phyloP scores from a whole-genome alignment of 129 eudicot species.

The Pseudognaphalium luteoalbum region DNA sequence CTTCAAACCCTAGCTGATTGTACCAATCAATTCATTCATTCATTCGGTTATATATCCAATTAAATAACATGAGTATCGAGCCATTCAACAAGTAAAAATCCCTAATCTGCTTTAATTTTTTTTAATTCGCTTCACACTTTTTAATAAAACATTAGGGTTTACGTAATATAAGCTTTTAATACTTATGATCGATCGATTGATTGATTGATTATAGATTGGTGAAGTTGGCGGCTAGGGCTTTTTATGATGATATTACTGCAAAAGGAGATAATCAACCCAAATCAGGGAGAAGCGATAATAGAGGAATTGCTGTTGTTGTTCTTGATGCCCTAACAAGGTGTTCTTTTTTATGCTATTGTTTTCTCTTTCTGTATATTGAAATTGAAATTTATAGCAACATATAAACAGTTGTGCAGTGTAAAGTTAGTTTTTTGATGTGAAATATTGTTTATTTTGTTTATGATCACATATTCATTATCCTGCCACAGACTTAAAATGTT shows the following conservation, averaged over 20 bases:
- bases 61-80: constrained; percentile 54
- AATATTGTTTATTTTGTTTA: neutral
- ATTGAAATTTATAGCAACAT: too few relatives aligned
- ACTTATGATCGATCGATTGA: neutral
- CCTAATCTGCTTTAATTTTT: neutral
- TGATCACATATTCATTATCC: neutral
- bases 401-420: neutral
- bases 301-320: constrained; percentile 91
- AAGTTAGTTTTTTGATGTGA: neutral
- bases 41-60: neutral
- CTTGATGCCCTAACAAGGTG: constrained; percentile 98
- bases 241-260: constrained; percentile 81
- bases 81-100: constrained; percentile 67
- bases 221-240: constrained; percentile 88
- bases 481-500: neutral
- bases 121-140: neutral
- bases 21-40: constrained; percentile 6
- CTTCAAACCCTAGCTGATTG: constrained; percentile 28
- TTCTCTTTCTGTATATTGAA: neutral
- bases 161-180: neutral
- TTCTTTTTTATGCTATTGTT: neutral
- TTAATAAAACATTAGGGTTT: constrained; percentile 5
- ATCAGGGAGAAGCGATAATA: constrained; percentile 77
- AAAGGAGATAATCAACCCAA: constrained; percentile 91
- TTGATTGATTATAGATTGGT: constrained; percentile 58